Conservation (phyloP, 495 filamentous ascomycete species). For the Tuber calosporum region DNA sequence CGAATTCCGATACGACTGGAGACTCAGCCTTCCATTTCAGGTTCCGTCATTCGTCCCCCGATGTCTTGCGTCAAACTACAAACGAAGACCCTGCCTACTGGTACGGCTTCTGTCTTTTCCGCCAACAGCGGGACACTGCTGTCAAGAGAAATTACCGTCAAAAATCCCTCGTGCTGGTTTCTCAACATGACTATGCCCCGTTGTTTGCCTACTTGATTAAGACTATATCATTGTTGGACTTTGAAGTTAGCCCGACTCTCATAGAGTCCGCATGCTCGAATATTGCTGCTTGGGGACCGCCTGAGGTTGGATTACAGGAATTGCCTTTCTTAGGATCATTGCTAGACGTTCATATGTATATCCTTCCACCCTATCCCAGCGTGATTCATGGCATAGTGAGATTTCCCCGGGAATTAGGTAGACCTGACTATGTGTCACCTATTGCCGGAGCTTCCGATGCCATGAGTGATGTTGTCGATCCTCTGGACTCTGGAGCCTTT, state of each 20-base stretch:
- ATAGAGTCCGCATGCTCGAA: slow-evolving; percentile 42
- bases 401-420: background rate
- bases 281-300: slow-evolving; percentile 38
- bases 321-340: slow-evolving; percentile 41
- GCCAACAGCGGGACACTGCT: slow-evolving; percentile 37
- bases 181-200: slow-evolving; percentile 39
- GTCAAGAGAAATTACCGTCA: slow-evolving; percentile 41
- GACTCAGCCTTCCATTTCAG: slow-evolving; percentile 41
- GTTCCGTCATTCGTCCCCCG: slow-evolving; percentile 40
- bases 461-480: background rate
- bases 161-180: slow-evolving; percentile 41
- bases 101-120: slow-evolving; percentile 42
- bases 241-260: slow-evolving; percentile 39
- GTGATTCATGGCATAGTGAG: background rate
- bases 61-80: slow-evolving; percentile 25
- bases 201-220: slow-evolving; percentile 39
- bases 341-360: slow-evolving; percentile 41
- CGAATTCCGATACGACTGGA: slow-evolving; percentile 38
- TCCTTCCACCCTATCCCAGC: background rate
- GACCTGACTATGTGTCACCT: background rate
- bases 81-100: slow-evolving; percentile 39
- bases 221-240: slow-evolving; percentile 38
- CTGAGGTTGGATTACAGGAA: slow-evolving; percentile 38
- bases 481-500: background rate
- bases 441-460: background rate